These are phyloP conservation scores for Copromyces sp. DNA, from an alignment of 495 filamentous ascomycete genomes.

Conservation along the genomic window DNA sequence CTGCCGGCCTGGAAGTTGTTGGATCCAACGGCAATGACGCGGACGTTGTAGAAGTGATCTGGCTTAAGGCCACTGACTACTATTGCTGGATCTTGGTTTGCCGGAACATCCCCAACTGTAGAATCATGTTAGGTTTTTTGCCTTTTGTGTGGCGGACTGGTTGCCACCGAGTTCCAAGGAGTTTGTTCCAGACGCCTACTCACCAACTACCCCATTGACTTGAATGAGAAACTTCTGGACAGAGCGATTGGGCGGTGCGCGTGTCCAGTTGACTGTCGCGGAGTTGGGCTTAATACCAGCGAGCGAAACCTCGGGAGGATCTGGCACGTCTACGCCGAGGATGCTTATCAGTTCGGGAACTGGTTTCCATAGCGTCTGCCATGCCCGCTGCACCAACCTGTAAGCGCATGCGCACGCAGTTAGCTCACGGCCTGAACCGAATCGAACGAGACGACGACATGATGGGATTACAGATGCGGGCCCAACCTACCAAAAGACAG, in stretches of 20 bases:
- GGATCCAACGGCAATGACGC: conserved; percentile 78
- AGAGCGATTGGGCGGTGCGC: conserved; percentile 63
- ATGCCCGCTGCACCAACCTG: conserved; percentile 74
- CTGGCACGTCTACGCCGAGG: conserved; percentile 85
- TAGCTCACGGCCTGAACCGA: conserved; percentile 3
- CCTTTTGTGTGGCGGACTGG: neutral
- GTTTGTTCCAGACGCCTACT: conserved; percentile 14
- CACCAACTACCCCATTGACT: conserved; percentile 86
- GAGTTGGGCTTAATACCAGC: conserved; percentile 79
- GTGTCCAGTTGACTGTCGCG: conserved; percentile 85
- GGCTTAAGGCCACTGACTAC: conserved; percentile 78
- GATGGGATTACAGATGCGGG: neutral
- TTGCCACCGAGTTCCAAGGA: neutral
- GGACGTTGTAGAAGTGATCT: conserved; percentile 80
- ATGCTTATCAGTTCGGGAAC: conserved; percentile 83
- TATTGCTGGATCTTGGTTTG: conserved; percentile 75
- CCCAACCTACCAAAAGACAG: conserved; percentile 33
- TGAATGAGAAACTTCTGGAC: conserved; percentile 83
- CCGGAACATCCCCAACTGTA: conserved; percentile 73
- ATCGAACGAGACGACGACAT: neutral
- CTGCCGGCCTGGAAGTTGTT: conserved; percentile 89
- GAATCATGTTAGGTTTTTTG: conserved; percentile 5
- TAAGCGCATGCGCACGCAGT: conserved; percentile 3
- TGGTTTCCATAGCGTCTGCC: conserved; percentile 77
- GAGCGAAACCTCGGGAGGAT: conserved; percentile 82